phyloP scores from a whole-genome alignment of 2,329 filamentous ascomycete species.

The Neurospora crassa region DNA sequence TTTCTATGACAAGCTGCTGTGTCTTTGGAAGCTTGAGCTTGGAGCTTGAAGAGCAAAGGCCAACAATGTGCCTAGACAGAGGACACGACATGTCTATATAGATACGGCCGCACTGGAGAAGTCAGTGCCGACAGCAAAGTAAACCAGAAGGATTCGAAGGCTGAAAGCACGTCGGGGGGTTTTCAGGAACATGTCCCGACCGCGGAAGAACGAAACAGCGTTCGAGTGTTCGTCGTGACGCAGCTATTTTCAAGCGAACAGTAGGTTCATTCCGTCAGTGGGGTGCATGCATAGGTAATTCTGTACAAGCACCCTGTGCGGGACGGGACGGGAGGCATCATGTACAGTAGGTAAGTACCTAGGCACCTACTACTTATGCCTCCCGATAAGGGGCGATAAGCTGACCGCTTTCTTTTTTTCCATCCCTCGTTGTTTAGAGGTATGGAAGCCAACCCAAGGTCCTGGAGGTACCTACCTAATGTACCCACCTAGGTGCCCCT shows the following conservation, averaged over 20 bases:
- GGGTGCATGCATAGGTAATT: not conserved
- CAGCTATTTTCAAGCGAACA: not conserved
- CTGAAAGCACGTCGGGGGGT: not conserved
- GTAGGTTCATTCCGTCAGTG: not conserved
- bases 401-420: not conserved
- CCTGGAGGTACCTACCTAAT: too few relatives aligned
- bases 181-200: not conserved
- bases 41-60: not conserved
- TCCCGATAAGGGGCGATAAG: not conserved
- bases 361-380: not conserved
- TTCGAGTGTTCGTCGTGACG: not conserved
- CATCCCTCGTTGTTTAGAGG: not conserved
- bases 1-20: slow-evolving; percentile 65
- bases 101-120: not conserved
- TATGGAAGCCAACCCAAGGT: not conserved
- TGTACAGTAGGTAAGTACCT: not conserved
- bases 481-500: not conserved
- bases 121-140: not conserved
- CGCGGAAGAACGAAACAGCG: not conserved
- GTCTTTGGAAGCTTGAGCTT: slow-evolving; percentile 45
- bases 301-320: not conserved
- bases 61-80: not conserved
- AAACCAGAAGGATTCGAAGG: not conserved
- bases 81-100: not conserved
- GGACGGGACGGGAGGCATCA: not conserved